phyloP scores from a whole-genome alignment of 352 stramenopile genomes.

The Phytopythium mirpurense region DNA sequence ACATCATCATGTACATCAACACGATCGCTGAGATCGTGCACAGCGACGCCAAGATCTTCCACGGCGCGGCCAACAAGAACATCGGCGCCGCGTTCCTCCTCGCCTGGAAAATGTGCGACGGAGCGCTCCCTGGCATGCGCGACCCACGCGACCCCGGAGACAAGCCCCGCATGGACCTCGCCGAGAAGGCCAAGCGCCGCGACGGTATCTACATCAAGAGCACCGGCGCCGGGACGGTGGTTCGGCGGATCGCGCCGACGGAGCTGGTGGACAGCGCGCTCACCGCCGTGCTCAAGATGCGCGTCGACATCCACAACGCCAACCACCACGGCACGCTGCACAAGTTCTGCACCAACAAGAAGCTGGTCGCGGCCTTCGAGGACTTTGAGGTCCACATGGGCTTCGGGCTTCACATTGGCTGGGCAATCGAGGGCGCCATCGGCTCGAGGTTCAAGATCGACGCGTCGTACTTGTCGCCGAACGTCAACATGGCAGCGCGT shows the following conservation, averaged over 20 bases:
- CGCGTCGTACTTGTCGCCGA: slow-evolving; percentile 96
- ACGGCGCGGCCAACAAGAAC: slow-evolving; percentile 96
- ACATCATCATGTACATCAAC: slow-evolving; percentile 98
- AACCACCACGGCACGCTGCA: slow-evolving; percentile 80
- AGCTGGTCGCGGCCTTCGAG: slow-evolving; percentile 79
- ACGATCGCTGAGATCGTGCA: slow-evolving; percentile 96
- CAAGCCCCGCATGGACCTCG: slow-evolving; percentile 62
- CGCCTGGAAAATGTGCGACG: slow-evolving; percentile 95
- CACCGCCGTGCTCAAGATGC: slow-evolving; percentile 95
- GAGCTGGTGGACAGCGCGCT: slow-evolving; percentile 93
- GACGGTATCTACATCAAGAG: slow-evolving; percentile 72
- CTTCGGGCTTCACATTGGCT: slow-evolving; percentile 97
- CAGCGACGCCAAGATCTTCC: slow-evolving; percentile 90
- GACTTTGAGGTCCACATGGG: slow-evolving; percentile 93
- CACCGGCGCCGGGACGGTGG: slow-evolving; percentile 27
- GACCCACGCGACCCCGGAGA: slow-evolving; percentile 70
- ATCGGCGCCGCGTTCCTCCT: slow-evolving; percentile 93
- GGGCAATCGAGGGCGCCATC: slow-evolving; percentile 98
- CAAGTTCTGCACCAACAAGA: slow-evolving; percentile 82
- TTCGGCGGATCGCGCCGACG: slow-evolving; percentile 48
- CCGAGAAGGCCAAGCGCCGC: slow-evolving; percentile 52
- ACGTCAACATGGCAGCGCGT: slow-evolving; percentile 97
- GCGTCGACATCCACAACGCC: slow-evolving; percentile 93
- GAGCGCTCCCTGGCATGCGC: slow-evolving; percentile 74
- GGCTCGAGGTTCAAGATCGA: slow-evolving; percentile 98